phyloP scores from a whole-genome alignment of 345 rosid species.

The Theobroma cacao region DNA sequence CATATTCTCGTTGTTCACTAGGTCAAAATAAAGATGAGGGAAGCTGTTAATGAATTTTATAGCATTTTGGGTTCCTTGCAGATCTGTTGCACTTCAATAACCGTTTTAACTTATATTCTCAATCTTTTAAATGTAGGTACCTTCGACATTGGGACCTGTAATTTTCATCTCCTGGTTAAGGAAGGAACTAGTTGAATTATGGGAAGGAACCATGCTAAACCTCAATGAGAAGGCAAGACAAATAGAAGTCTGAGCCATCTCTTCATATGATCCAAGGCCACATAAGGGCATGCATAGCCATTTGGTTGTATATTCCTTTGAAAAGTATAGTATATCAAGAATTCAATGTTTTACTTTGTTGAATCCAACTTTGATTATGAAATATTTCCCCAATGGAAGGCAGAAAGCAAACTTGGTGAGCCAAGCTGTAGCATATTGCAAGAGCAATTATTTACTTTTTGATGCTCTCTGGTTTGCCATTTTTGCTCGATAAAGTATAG shows the following conservation, averaged over 20 bases:
- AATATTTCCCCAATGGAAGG: slow-evolving; percentile 8
- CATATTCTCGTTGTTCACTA: neutral
- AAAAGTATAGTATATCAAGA: slow-evolving; percentile 13
- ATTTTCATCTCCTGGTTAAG: slow-evolving; percentile 70
- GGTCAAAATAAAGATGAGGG: neutral
- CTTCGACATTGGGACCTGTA: slow-evolving; percentile 92
- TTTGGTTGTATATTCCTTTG: slow-evolving; percentile 34
- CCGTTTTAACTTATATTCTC: neutral
- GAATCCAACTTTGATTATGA: slow-evolving; percentile 2
- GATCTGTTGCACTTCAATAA: neutral
- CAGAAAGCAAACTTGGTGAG: neutral
- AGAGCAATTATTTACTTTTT: neutral
- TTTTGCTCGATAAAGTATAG: neutral
- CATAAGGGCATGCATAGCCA: neutral
- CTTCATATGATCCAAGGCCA: neutral
- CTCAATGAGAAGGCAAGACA: slow-evolving; percentile 58
- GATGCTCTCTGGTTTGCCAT: neutral
- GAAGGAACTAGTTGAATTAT: slow-evolving; percentile 75
- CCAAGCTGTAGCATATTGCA: neutral
- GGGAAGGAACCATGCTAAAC: slow-evolving; percentile 73
- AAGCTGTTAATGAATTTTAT: neutral
- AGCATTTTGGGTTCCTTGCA: neutral
- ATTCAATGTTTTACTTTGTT: slow-evolving; percentile 11
- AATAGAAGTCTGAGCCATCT: slow-evolving; percentile 55
- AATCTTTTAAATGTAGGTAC: slow-evolving; percentile 49